These are phyloP conservation scores for Penicillium samsonianum DNA, from an alignment of 495 filamentous ascomycete species.

Conservation along the genomic window DNA sequence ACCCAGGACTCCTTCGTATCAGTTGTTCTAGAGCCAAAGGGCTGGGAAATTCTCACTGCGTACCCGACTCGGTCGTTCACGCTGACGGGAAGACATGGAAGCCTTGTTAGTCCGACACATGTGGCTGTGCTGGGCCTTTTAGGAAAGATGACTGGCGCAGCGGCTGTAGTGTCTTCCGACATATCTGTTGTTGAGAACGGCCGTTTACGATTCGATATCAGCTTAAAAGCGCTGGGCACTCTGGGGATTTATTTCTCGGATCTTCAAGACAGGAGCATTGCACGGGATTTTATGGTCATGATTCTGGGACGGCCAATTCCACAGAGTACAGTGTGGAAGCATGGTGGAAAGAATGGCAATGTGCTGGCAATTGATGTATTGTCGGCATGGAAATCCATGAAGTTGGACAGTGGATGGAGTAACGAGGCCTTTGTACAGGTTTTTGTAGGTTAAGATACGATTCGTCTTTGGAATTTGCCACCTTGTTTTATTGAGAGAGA, in stretches of 20 bases:
- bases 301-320: constrained; percentile 73
- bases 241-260: constrained; percentile 72
- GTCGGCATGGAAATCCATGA: constrained; percentile 76
- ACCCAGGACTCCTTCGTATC: constrained; percentile 49
- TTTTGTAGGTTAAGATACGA: constrained; percentile 37
- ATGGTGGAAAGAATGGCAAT: constrained; percentile 44
- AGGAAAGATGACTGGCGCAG: constrained; percentile 86
- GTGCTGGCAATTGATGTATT: constrained; percentile 79
- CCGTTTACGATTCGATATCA: constrained; percentile 59
- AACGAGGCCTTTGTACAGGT: constrained; percentile 81
- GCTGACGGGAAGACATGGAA: constrained; percentile 29
- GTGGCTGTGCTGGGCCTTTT: constrained; percentile 78
- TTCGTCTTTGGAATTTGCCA: neutral
- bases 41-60: constrained; percentile 81
- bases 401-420: constrained; percentile 71
- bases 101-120: constrained; percentile 25
- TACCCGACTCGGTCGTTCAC: constrained; percentile 63
- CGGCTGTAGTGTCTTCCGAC: constrained; percentile 65
- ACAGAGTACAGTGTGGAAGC: constrained; percentile 62
- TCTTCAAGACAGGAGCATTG: constrained; percentile 58
- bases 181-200: constrained; percentile 59
- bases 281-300: constrained; percentile 71
- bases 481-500: neutral
- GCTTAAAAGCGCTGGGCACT: constrained; percentile 77
- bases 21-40: constrained; percentile 60